phyloP scores from a whole-genome alignment of 1,284 basidiomycete species.

The Moesziomyces antarcticus region DNA sequence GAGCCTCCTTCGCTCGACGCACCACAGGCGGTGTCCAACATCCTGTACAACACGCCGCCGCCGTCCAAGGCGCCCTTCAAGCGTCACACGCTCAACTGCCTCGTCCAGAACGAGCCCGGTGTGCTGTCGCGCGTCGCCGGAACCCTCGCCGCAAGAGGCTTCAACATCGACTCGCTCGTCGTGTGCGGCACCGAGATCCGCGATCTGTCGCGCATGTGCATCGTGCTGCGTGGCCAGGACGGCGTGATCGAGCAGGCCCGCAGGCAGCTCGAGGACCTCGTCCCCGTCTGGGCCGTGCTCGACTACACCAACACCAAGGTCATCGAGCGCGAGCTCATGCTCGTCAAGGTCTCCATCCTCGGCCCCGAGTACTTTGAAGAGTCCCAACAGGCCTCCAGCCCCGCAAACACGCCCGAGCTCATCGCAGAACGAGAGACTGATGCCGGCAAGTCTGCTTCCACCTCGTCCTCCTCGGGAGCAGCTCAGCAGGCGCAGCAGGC shows the following conservation, averaged over 20 bases:
- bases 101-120: constrained; percentile 99
- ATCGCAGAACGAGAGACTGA: constrained; percentile 53
- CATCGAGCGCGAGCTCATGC: constrained; percentile 86
- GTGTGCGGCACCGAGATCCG: constrained; percentile 98
- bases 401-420: constrained; percentile 47
- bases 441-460: constrained; percentile 12
- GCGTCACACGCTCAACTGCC: constrained; percentile 97
- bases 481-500: constrained; percentile 14
- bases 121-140: constrained; percentile 97
- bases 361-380: constrained; percentile 93
- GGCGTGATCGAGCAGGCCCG: constrained; percentile 92
- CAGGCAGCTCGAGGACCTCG: constrained; percentile 65
- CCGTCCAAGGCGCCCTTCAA: constrained; percentile 92
- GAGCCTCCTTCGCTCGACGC: constrained; percentile 65
- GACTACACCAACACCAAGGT: constrained; percentile 70
- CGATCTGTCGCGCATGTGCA: constrained; percentile 97
- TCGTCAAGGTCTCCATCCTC: constrained; percentile 93
- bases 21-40: constrained; percentile 67
- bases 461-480: constrained; percentile 1
- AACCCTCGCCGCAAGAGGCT: constrained; percentile 94
- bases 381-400: constrained; percentile 38
- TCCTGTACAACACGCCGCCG: constrained; percentile 82
- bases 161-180: constrained; percentile 98
- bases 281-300: constrained; percentile 67
- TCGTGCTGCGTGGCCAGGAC: constrained; percentile 95